phyloP scores from a whole-genome alignment of 1,139 yeast genomes.

The Candida tunisiensis region DNA sequence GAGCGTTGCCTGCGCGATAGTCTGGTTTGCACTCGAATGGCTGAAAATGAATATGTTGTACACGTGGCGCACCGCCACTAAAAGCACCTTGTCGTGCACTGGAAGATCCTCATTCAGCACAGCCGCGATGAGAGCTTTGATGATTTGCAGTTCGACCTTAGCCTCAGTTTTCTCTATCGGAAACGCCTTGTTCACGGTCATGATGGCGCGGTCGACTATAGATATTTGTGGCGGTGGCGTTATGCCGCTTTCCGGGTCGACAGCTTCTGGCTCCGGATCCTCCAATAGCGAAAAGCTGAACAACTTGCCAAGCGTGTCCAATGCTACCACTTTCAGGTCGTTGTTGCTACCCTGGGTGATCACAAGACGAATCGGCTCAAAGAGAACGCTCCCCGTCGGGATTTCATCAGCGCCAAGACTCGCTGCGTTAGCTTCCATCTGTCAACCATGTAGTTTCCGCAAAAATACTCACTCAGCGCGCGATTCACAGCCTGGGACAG shows the following conservation, averaged over 20 bases:
- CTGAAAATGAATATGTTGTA: conserved; percentile 85
- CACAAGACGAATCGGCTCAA: conserved; percentile 46
- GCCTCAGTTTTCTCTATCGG: conserved; percentile 88
- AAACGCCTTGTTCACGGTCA: conserved; percentile 71
- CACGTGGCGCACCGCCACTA: conserved; percentile 84
- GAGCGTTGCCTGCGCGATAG: conserved; percentile 87
- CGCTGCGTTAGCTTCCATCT: no score
- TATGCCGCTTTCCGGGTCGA: conserved; percentile 19
- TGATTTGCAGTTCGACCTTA: conserved; percentile 77
- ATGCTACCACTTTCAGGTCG: conserved; percentile 36
- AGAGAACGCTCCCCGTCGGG: conserved; percentile 31
- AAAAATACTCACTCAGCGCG: conserved; percentile 20
- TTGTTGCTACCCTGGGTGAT: conserved; percentile 32
- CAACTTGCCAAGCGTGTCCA: conserved; percentile 51
- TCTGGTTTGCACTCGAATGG: conserved; percentile 66
- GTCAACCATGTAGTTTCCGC: no score
- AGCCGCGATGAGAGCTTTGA: conserved; percentile 81
- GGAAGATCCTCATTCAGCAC: conserved; percentile 65
- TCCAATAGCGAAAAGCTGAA: conserved; percentile 46
- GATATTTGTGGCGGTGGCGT: conserved; percentile 38
- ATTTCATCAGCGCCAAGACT: conserved; percentile 11
- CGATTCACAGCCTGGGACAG: conserved; percentile 25
- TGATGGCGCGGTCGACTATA: conserved; percentile 70
- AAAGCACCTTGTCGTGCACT: conserved; percentile 78
- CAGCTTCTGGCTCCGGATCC: conserved; percentile 26